Evolutionary conservation across 2,329 filamentous ascomycete species (phyloP), one percentile per base, ranked within the genome.

Genomic region (Neospermospora avenae): DNA sequence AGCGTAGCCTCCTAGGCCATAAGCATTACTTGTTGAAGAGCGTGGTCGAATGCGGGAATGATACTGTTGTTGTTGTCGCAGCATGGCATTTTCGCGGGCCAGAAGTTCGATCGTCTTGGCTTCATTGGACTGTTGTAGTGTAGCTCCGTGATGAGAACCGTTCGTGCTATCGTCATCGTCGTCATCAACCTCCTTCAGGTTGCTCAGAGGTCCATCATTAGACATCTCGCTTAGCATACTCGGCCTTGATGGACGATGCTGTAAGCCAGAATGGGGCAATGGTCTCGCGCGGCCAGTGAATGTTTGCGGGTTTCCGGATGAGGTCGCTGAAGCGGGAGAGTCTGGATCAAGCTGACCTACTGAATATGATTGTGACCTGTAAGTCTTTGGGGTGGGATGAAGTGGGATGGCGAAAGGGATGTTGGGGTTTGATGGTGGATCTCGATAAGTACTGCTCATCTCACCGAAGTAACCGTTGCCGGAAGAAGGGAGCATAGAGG

Each of bases 361-460:
- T 0, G 93, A 98, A 74, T 98, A 98, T 4, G 95, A 98, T 74
- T 97, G 91, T 5, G 95, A 99, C 45, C 95, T 87, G 69, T 96
- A 95, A 1, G 91, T 92, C 75, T 98, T 98, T 1, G 90, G 90
- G 0, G 91, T 95, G 0, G 93, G 92, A 64, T 96, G 90, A 20
- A 96, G 80, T 3, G 92, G 92, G 66, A 96, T 96, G 6, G 90
- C 83, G 70, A 96, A 96, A 0, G 91, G 90, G 57, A 96, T 89
- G 64, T 93, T 85, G 67, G 80, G 75, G 63, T 83, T 87, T 44
- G 78, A 77, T 35, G 74, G 81, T 67, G 74, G 81, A 67, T 82
- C 83, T 71, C 79, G 80, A 49, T 77, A 79, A 14, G 77, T 67
- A 22, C 73, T 74, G 55, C 69, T 69, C 31, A 84, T 80, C 24